Base-by-base conservation (phyloP, 495 filamentous ascomycete genomes). In the Aspergillus steynii region DNA sequence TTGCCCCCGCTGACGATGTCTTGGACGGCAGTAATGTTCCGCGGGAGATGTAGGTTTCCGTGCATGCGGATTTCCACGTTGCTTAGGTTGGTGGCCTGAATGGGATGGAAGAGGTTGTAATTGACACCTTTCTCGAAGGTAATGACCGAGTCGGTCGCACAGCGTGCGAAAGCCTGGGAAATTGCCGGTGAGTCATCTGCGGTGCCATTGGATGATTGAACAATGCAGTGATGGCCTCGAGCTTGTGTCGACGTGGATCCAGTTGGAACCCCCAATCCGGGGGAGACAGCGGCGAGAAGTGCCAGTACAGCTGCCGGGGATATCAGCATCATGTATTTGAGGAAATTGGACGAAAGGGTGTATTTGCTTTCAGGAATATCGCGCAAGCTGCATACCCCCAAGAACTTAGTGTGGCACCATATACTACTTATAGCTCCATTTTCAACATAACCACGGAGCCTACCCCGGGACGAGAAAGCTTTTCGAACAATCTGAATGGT, bases 31-130 rank as follows among this genome's bases (percentile, higher is more conserved):
- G 70, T 61, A 51, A 80, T 71, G 55, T 70, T 70, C 46, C 71
- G 67, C 2, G 76, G 76, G 27, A 80, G 65, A 55, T 78, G 73
- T 8, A 80, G 68, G 59, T 77, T 77, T 9, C 76, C 77, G 31
- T 69, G 62, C 60, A 80, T 67, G 14, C 61, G 64, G 32, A 80
- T 79, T 52, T 71, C 73, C 15, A 79, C 76, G 62, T 80, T 74
- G 52, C 67, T 70, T 31, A 80, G 64, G 34, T 78, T 75, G 2
- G 61, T 73, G 9, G 74, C 75, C 5, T 50, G 62, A 55, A 79
- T 70, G 37, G 76, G 77, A 0, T 65, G 66, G 50, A 72, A 72
- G 62, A 76, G 65, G 48, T 77, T 79, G 58, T 79, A 80, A 53
- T 78, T 61, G 1, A 69, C 68, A 25, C 77, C 72, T 56, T 69